phyloP scores from a whole-genome alignment of 139 green algal genomes.

The Coelastrella sp. region DNA sequence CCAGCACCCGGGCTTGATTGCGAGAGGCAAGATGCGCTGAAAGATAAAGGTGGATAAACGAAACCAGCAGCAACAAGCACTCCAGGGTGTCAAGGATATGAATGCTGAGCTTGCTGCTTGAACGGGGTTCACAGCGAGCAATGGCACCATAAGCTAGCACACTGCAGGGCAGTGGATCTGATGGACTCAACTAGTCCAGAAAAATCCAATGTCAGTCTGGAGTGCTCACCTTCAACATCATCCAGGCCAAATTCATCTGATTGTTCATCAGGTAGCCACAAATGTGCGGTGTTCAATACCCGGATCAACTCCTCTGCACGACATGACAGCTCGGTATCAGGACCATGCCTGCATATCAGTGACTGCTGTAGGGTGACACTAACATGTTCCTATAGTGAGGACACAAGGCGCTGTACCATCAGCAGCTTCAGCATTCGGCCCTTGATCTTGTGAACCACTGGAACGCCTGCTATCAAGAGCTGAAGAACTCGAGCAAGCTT shows the following conservation, averaged over 20 bases:
- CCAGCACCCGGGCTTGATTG: background rate
- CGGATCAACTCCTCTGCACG: constrained; percentile 33
- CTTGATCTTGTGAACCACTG: no score
- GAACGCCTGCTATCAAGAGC: no score
- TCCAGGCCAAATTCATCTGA: constrained; percentile 41
- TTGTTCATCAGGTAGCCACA: constrained; percentile 32
- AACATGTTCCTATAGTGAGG: no score
- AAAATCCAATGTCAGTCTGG: background rate
- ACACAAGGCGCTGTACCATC: background rate
- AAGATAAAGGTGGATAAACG: background rate
- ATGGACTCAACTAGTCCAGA: no score
- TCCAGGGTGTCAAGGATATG: no score
- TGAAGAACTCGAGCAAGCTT: no score
- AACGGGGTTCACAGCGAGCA: no score
- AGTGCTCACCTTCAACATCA: constrained; percentile 28
- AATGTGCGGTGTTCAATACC: constrained; percentile 14
- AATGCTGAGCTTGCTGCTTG: background rate
- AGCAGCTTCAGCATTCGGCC: background rate
- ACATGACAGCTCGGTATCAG: no score
- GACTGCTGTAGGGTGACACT: no score
- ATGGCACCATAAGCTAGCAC: background rate
- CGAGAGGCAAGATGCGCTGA: background rate
- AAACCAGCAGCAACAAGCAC: background rate
- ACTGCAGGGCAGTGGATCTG: background rate
- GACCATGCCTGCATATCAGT: no score